Conservation (phyloP, 495 filamentous ascomycete genomes). For the Penicillium simplicissimum region DNA sequence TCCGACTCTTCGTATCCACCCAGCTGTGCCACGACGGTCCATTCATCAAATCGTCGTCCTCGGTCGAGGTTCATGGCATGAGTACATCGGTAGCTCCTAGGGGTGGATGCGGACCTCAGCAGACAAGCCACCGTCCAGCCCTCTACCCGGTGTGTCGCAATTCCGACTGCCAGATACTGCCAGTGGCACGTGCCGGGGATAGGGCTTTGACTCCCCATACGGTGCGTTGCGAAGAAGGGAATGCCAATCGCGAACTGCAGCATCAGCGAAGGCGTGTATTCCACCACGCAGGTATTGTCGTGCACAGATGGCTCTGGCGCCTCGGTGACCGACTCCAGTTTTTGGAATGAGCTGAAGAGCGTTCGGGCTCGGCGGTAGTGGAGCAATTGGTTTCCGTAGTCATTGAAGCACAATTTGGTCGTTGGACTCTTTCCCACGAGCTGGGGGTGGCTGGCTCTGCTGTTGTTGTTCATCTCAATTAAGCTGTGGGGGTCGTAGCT, state of each 20-base stretch:
- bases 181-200: constrained; percentile 33
- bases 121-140: constrained; percentile 46
- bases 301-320: constrained; percentile 8
- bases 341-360: constrained; percentile 21
- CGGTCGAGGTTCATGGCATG: constrained; percentile 47
- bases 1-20: constrained; percentile 40
- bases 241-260: constrained; percentile 45
- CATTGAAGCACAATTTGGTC: constrained; percentile 40
- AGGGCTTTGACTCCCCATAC: constrained; percentile 4
- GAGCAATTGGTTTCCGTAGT: constrained; percentile 39
- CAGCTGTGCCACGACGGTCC: constrained; percentile 42
- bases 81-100: constrained; percentile 27
- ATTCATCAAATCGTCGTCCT: constrained; percentile 39
- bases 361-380: constrained; percentile 11
- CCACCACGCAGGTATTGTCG: constrained; percentile 33
- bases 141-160: constrained; percentile 41
- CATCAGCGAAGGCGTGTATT: constrained; percentile 25
- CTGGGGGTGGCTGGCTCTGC: neutral
- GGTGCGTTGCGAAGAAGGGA: constrained; percentile 45
- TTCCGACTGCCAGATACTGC: constrained; percentile 45
- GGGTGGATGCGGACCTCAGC: constrained; percentile 35
- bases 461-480: constrained; percentile 4
- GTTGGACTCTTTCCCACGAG: constrained; percentile 25
- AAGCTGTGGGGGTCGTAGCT: constrained; percentile 4
- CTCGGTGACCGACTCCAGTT: constrained; percentile 14